phyloP scores from a whole-genome alignment of 371 early-diverging fungal genomes.

The Lichtheimia corymbifera region DNA sequence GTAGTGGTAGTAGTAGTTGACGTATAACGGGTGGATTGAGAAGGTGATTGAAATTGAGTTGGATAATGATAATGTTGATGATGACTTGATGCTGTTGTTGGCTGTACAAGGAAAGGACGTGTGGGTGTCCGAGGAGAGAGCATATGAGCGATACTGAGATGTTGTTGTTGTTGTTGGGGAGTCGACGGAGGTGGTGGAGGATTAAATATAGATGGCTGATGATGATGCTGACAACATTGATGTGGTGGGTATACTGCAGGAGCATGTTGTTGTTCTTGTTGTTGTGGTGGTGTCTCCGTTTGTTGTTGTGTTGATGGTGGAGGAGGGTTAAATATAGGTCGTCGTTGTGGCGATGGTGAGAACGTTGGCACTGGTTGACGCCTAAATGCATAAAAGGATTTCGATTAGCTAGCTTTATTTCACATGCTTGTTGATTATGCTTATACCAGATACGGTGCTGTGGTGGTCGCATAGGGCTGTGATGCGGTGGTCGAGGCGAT shows the following conservation, averaged over 20 bases:
- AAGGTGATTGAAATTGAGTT: neutral
- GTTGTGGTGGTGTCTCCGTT: constrained; percentile 1
- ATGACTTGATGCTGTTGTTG: neutral
- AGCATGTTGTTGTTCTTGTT: constrained; percentile 4
- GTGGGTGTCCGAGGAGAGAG: constrained; percentile 20
- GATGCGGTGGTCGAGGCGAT: constrained; percentile 12
- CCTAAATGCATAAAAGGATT: neutral
- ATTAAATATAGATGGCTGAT: constrained; percentile 4
- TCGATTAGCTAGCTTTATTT: too few species aligned
- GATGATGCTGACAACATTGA: constrained; percentile 13
- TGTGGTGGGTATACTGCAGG: neutral
- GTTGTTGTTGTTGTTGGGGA: constrained; percentile 13
- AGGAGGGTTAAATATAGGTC: neutral
- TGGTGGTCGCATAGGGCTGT: constrained; percentile 7
- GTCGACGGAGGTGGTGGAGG: constrained; percentile 8
- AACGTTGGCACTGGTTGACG: neutral
- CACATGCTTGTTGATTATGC: too few species aligned
- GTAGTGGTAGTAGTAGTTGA: constrained; percentile 1
- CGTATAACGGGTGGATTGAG: neutral
- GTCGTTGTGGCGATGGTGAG: constrained; percentile 6
- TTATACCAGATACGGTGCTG: constrained; percentile 9
- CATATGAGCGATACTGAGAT: constrained; percentile 13
- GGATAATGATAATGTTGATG: neutral
- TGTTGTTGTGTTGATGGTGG: constrained; percentile 5
- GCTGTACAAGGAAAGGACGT: neutral